Conservation (phyloP, 1,284 basidiomycete species). For the Calocybe gambosa region DNA sequence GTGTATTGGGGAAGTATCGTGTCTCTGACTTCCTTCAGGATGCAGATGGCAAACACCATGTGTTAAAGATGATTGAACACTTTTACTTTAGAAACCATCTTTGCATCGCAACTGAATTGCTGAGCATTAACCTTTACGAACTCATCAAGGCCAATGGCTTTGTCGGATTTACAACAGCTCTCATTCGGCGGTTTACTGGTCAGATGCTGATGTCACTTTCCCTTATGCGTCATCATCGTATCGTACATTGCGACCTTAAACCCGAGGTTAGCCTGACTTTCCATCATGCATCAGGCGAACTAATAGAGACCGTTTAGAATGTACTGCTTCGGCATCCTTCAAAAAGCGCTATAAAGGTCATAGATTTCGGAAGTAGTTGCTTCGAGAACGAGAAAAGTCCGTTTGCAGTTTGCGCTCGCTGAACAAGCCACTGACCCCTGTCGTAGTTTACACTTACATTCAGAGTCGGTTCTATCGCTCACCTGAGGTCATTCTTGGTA, state of each 20-base stretch:
- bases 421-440: constrained; percentile 15
- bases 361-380: constrained; percentile 98
- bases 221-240: constrained; percentile 92
- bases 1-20: not conserved
- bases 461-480: constrained; percentile 96
- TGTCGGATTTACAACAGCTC: constrained; percentile 89
- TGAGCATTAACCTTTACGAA: constrained; percentile 99
- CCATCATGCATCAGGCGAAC: not conserved
- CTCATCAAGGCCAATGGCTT: constrained; percentile 99
- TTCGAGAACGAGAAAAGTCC: constrained; percentile 97
- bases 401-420: constrained; percentile 21
- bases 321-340: constrained; percentile 91
- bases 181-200: constrained; percentile 94
- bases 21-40: constrained; percentile 50
- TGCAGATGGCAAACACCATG: constrained; percentile 92
- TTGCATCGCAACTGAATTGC: constrained; percentile 96
- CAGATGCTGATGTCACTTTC: constrained; percentile 92
- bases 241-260: constrained; percentile 99
- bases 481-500: constrained; percentile 90
- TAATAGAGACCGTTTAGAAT: constrained; percentile 52
- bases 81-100: constrained; percentile 98
- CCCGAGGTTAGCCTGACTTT: constrained; percentile 67
- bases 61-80: constrained; percentile 98
- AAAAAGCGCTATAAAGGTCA: constrained; percentile 96
- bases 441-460: constrained; percentile 91